These are phyloP conservation scores for Fraxinus pennsylvanica DNA, from an alignment of 257 asterid genomes.

Conservation along the genomic window DNA sequence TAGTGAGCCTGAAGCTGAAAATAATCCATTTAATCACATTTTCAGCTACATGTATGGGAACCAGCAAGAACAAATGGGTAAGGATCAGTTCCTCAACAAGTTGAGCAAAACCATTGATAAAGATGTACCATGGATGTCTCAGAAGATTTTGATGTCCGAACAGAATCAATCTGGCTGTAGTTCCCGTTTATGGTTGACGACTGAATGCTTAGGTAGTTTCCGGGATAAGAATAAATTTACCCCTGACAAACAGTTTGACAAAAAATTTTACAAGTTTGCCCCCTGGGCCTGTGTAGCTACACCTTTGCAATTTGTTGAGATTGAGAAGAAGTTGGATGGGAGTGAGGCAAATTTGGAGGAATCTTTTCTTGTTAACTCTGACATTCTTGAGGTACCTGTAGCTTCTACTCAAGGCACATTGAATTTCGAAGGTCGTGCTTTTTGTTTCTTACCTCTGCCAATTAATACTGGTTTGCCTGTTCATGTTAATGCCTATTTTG, in stretches of 20 bases:
- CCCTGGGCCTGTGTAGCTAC: constrained; percentile 97
- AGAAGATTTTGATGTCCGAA: constrained; percentile 81
- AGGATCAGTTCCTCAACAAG: constrained; percentile 67
- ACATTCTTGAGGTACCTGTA: constrained; percentile 43
- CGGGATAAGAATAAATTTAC: constrained; percentile 47
- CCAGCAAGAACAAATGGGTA: constrained; percentile 54
- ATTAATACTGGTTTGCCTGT: constrained; percentile 86
- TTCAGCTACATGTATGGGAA: constrained; percentile 65
- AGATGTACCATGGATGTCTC: constrained; percentile 80
- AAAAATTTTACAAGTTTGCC: constrained; percentile 58
- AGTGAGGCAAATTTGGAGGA: constrained; percentile 37
- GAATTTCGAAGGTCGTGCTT: constrained; percentile 86
- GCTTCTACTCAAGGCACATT: constrained; percentile 38
- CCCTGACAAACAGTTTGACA: constrained; percentile 53
- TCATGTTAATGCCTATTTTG: constrained; percentile 91
- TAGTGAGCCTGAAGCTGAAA: constrained; percentile 60
- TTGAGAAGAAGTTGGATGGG: constrained; percentile 36
- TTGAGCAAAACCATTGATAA: constrained; percentile 53
- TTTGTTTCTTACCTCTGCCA: constrained; percentile 94
- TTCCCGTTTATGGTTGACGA: constrained; percentile 77
- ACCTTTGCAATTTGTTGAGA: constrained; percentile 53
- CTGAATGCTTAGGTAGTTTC: constrained; percentile 71
- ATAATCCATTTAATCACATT: constrained; percentile 61
- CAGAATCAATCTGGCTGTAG: constrained; percentile 56
- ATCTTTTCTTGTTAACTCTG: constrained; percentile 44